Evolutionary conservation across 805 yeast genomes (phyloP).

Genomic region (Barnettozyma botsteinii): DNA sequence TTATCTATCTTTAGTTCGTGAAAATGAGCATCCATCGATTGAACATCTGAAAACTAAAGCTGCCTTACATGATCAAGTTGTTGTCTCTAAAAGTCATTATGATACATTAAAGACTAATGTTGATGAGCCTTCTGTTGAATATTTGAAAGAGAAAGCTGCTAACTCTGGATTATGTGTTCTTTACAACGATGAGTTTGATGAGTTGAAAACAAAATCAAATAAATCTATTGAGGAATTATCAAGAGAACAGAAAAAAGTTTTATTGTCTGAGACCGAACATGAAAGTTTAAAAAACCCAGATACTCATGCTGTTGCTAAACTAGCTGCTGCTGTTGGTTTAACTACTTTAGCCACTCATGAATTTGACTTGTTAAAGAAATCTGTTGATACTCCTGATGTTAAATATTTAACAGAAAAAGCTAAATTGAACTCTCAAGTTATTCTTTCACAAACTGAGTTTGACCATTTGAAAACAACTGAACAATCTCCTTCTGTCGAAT

Average conservation of each 20-base stretch:
- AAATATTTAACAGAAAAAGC: conserved; percentile 22
- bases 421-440: conserved; percentile 7
- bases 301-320: neutral
- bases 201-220: conserved; percentile 12
- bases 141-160: conserved; percentile 4
- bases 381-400: conserved; percentile 21
- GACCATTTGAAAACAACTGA: conserved; percentile 10
- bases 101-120: conserved; percentile 15
- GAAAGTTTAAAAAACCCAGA: conserved; percentile 5
- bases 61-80: conserved; percentile 17
- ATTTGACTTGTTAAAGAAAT: neutral
- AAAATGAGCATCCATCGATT: conserved; percentile 22
- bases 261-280: conserved; percentile 8
- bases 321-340: conserved; percentile 5
- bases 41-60: conserved; percentile 20
- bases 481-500: neutral
- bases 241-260: conserved; percentile 3
- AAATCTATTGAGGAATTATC: conserved; percentile 22
- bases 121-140: conserved; percentile 9
- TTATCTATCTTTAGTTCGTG: conserved; percentile 14
- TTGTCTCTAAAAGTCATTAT: conserved; percentile 24
- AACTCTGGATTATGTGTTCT: conserved; percentile 1
- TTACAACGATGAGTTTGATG: conserved; percentile 5
- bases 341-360: neutral
- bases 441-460: conserved; percentile 11